Base-by-base conservation (phyloP, 148 eudicot species). In the Silene conica region DNA sequence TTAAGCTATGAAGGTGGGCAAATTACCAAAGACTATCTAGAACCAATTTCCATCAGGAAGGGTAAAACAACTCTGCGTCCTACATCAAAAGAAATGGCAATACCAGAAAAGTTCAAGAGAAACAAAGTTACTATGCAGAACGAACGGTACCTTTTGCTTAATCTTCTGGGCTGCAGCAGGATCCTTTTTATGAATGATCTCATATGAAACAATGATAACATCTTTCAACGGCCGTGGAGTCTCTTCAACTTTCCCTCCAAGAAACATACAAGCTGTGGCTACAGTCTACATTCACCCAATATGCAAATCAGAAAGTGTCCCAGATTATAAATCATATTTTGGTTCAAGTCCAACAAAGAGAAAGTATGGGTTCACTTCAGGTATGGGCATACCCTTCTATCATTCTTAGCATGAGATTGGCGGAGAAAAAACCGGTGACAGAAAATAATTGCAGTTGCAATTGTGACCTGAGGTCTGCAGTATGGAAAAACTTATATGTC, bases 161-260 rank as follows among this genome's bases (percentile, higher is more conserved):
- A 94, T 94, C 89, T 85, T 94, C 77, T 88, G 93, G 16, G 77
- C 84, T 23, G 96, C 93, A 70, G 82, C 87, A 63, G 96, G 83
- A 86, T 94, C 98, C 84, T 92, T 94, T 82, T 94, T 94, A 73
- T 94, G 85, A 63, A 86, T 91, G 62, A 94, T 92, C 77, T 94
- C 97, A 81, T 91, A 94, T 26, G 98, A 89, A 71, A 94, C 97
- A 54, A 94, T 82, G 73, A 94, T 92, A 58, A 94, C 97, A 85
- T 94, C 96, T 82, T 92, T 94, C 76, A 94, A 84, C 10, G 97
- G 93, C 25, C 93, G 97, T 78, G 98, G 98, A 74, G 97, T 91
- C 85, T 94, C 98, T 87, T 94, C 98, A 73, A 94, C 98, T 86
- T 94, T 94, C 59, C 98, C 98, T 62, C 97, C 98, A 50, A 94